A percentile compares a stretch with the other conserved stretches of the same genome.
Conservation (phyloP, 2,329 filamentous ascomycete species). For the Exophiala dermatitidis region DNA sequence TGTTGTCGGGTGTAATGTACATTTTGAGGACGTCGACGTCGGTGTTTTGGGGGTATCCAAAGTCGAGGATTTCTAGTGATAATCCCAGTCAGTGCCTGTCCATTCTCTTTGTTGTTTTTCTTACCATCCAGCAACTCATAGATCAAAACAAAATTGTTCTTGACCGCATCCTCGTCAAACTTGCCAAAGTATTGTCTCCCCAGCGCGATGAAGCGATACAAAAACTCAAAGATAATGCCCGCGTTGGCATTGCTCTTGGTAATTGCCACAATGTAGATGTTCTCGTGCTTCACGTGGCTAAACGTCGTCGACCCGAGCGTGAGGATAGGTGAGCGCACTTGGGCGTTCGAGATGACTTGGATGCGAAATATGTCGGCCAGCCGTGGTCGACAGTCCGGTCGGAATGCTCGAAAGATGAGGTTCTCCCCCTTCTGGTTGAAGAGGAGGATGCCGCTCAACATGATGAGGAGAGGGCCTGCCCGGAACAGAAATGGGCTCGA, state of each 20-base stretch:
- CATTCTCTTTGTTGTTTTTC: not conserved
- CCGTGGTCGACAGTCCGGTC: constrained; percentile 93
- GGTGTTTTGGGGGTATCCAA: constrained; percentile 97
- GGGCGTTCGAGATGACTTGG: constrained; percentile 96
- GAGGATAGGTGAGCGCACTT: constrained; percentile 93
- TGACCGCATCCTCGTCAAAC: constrained; percentile 98
- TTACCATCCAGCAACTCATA: constrained; percentile 91
- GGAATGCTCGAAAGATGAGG: constrained; percentile 97
- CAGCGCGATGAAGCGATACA: constrained; percentile 83
- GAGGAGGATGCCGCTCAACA: constrained; percentile 94
- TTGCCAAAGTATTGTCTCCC: constrained; percentile 97
- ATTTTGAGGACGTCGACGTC: constrained; percentile 98
- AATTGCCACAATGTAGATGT: constrained; percentile 94
- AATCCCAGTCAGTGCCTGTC: constrained; percentile 1
- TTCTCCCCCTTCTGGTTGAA: constrained; percentile 99
- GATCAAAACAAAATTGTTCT: constrained; percentile 98
- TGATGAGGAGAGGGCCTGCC: constrained; percentile 34
- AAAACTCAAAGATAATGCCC: constrained; percentile 93
- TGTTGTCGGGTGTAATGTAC: constrained; percentile 99
- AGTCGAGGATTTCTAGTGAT: constrained; percentile 82
- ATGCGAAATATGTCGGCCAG: constrained; percentile 99
- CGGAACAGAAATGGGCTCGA: not conserved
- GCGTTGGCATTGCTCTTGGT: constrained; percentile 99
- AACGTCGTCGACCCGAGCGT: constrained; percentile 97
- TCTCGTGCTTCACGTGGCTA: constrained; percentile 98